Evolutionary conservation across 345 rosid genomes (phyloP).

Genomic region (Eutrema japonicum): DNA sequence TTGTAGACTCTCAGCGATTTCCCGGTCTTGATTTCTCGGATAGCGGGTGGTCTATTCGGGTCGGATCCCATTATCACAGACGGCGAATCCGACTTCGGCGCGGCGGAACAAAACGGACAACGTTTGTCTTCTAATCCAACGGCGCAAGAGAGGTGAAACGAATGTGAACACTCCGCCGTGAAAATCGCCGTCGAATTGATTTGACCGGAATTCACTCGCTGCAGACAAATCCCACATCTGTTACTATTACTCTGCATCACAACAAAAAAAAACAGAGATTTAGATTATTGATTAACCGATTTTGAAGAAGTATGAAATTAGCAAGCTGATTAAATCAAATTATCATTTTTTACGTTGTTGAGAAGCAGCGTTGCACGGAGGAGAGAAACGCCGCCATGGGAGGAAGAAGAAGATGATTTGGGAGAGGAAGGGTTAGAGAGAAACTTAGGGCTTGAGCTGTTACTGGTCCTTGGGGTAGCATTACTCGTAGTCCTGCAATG

Average conservation of each 20-base stretch:
- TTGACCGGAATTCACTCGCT: slow-evolving; percentile 61
- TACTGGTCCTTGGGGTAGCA: slow-evolving; percentile 45
- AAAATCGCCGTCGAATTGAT: slow-evolving; percentile 65
- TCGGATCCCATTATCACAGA: slow-evolving; percentile 17
- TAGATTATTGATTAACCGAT: not conserved
- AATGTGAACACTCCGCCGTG: slow-evolving; percentile 89
- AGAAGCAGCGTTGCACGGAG: slow-evolving; percentile 42
- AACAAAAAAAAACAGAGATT: slow-evolving; percentile 7
- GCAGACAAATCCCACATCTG: slow-evolving; percentile 76
- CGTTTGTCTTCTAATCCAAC: slow-evolving; percentile 53
- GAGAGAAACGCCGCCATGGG: slow-evolving; percentile 55
- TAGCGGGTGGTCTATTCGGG: slow-evolving; percentile 34
- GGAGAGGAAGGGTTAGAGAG: slow-evolving; percentile 80
- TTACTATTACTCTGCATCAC: slow-evolving; percentile 46
- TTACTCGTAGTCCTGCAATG: slow-evolving; percentile 56
- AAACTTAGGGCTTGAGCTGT: slow-evolving; percentile 50
- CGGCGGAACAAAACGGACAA: slow-evolving; percentile 76
- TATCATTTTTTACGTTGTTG: slow-evolving; percentile 19
- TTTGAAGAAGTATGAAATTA: not conserved
- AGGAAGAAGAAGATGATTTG: slow-evolving; percentile 70
- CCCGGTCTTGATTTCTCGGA: slow-evolving; percentile 43
- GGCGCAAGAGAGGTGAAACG: slow-evolving; percentile 83
- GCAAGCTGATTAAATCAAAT: not conserved
- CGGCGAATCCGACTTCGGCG: slow-evolving; percentile 41
- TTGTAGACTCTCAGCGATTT: slow-evolving; percentile 68